A percentile compares a stretch with the other conserved stretches of the same genome.
These are phyloP conservation scores for Populus trichocarpa DNA, from an alignment of 441 rosid genomes.

Conservation along the genomic window DNA sequence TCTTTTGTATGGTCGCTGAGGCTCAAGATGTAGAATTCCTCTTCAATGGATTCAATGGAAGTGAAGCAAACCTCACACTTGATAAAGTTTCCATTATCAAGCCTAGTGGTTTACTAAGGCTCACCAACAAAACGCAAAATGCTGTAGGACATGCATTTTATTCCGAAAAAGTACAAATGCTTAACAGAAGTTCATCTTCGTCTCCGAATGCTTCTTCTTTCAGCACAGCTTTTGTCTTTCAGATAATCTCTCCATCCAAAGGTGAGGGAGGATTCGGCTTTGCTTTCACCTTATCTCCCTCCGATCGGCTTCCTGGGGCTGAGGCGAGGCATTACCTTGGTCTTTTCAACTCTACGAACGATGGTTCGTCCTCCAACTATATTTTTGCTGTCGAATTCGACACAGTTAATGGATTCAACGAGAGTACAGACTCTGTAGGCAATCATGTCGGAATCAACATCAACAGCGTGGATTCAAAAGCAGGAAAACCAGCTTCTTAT, in stretches of 20 bases:
- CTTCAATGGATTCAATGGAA: conserved; percentile 46
- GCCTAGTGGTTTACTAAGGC: conserved; percentile 40
- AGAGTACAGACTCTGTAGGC: conserved; percentile 26
- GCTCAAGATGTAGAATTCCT: conserved; percentile 26
- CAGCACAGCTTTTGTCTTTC: conserved; percentile 53
- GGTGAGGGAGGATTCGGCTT: conserved; percentile 62
- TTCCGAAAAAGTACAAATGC: conserved; percentile 30
- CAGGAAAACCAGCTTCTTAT: conserved; percentile 28
- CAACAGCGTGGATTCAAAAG: conserved; percentile 32
- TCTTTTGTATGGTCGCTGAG: conserved; percentile 10
- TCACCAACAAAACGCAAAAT: conserved; percentile 31
- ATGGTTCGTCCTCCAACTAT: conserved; percentile 27
- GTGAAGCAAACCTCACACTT: neutral
- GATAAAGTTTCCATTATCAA: conserved; percentile 25
- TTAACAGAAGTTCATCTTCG: conserved; percentile 11
- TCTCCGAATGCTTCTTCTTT: conserved; percentile 34
- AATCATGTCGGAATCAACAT: conserved; percentile 56
- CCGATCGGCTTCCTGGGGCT: conserved; percentile 34
- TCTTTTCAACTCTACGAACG: conserved; percentile 29
- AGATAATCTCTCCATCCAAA: conserved; percentile 31
- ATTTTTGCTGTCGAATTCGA: conserved; percentile 69
- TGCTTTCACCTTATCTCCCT: conserved; percentile 56
- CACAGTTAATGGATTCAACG: conserved; percentile 50
- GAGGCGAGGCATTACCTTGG: conserved; percentile 47
- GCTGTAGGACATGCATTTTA: conserved; percentile 57